These are phyloP conservation scores for Elaeis oleifera DNA, from an alignment of 202 grass and related monocot genomes.

Conservation along the genomic window DNA sequence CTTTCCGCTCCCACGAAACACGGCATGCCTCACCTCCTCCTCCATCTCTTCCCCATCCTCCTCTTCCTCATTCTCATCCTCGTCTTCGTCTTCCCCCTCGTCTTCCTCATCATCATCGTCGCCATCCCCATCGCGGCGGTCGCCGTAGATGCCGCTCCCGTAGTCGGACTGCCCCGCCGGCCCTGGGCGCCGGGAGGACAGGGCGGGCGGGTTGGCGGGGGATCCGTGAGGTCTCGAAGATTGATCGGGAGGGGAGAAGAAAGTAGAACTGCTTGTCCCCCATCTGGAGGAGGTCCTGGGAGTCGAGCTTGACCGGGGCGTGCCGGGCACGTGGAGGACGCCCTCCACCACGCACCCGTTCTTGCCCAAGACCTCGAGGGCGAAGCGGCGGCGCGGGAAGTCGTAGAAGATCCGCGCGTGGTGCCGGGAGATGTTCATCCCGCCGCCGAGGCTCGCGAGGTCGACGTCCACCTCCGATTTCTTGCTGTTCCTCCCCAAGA, in stretches of 20 bases:
- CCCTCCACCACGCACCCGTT: constrained; percentile 19
- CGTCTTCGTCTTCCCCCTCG: neutral
- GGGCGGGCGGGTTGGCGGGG: neutral
- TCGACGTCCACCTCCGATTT: constrained; percentile 21
- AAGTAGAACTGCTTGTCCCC: constrained; percentile 23
- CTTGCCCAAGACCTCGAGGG: constrained; percentile 23
- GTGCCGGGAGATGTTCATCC: constrained; percentile 20
- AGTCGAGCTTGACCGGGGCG: constrained; percentile 17
- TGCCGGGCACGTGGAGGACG: constrained; percentile 15
- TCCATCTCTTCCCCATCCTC: constrained; percentile 11
- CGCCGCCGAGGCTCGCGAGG: constrained; percentile 11
- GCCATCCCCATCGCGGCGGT: neutral
- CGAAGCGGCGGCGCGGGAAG: constrained; percentile 11
- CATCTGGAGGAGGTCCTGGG: constrained; percentile 20
- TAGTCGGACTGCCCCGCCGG: too few species aligned
- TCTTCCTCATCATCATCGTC: neutral
- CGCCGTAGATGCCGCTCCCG: neutral
- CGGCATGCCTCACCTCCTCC: neutral
- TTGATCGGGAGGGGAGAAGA: constrained; percentile 11
- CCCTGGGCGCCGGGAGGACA: too few species aligned
- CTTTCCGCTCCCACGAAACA: neutral
- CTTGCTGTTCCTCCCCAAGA: constrained; percentile 20
- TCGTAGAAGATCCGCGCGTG: constrained; percentile 23
- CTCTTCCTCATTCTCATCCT: neutral
- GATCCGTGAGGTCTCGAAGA: neutral